Evolutionary conservation across 2,329 filamentous ascomycete genomes (phyloP).

Genomic region (Drechmeria coniospora): DNA sequence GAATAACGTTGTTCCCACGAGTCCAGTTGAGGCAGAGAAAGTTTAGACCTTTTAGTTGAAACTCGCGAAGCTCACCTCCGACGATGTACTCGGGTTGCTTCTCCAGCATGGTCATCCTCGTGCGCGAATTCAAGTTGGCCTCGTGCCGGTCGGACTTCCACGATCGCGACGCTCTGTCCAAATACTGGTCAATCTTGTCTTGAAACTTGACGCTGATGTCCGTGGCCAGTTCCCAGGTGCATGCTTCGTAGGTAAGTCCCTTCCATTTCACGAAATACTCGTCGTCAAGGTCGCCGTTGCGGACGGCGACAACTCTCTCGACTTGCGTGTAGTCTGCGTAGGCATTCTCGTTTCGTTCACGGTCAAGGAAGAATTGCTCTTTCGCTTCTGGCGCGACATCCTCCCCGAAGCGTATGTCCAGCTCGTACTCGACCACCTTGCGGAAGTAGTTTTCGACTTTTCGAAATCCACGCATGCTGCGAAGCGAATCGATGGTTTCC

Average conservation of each 20-base stretch:
- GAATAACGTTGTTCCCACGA: slow-evolving; percentile 82
- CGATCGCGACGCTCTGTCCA: slow-evolving; percentile 67
- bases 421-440: slow-evolving; percentile 65
- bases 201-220: slow-evolving; percentile 69
- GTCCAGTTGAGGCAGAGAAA: slow-evolving; percentile 96
- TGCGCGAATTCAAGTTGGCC: slow-evolving; percentile 58
- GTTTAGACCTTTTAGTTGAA: slow-evolving; percentile 87
- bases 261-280: slow-evolving; percentile 98
- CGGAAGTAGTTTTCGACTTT: slow-evolving; percentile 92
- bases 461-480: slow-evolving; percentile 67
- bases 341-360: slow-evolving; percentile 78
- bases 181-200: slow-evolving; percentile 77
- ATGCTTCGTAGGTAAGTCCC: slow-evolving; percentile 80
- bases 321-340: slow-evolving; percentile 83
- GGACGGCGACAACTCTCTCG: slow-evolving; percentile 77
- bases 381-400: slow-evolving; percentile 71
- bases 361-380: slow-evolving; percentile 89
- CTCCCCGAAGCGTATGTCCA: slow-evolving; percentile 60
- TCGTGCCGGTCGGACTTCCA: slow-evolving; percentile 70
- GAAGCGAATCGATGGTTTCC: slow-evolving; percentile 65
- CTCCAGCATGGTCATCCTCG: slow-evolving; percentile 56
- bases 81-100: slow-evolving; percentile 76
- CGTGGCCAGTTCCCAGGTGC: slow-evolving; percentile 77
- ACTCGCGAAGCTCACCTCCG: slow-evolving; percentile 73
- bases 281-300: slow-evolving; percentile 61